Base-by-base conservation (phyloP, 495 filamentous ascomycete genomes). In the Diplogelasinospora grovesii region DNA sequence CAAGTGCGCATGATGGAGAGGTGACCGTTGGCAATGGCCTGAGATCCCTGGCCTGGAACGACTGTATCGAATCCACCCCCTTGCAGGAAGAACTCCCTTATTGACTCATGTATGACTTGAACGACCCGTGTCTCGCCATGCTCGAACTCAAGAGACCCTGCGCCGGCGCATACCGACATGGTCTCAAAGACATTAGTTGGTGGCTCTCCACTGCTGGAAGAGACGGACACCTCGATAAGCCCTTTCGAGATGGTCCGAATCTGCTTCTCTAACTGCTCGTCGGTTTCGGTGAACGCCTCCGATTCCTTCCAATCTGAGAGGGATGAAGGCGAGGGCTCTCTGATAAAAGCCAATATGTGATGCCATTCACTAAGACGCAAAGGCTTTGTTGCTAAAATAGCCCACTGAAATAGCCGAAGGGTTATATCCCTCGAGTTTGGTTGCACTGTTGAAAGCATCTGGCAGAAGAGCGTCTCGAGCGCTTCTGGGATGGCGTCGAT, bases 351-450 rank as follows among this genome's bases (percentile, higher is more conserved):
- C 32, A 54, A 3, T 18, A 47, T 45, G 33, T 53, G 50, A 14
- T 43, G 37, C 50, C 50, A 53, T 36, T 53, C 50, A 9, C 31
- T 11, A 18, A 53, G 41, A 8, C 46, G 46, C 4, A 53, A 27
- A 1, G 46, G 46, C 13, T 28, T 32, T 5, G 22, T 18, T 4
- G 43, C 13, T 0, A 51, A 33, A 9, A 39, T 22, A 3, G 41
- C 32, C 51, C 51, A 54, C 19, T 41, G 37, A 26, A 54, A 54
- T 14, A 54, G 14, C 30, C 36, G 22, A 5, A 37, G 4, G 2
- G 45, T 41, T 5, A 22, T 8, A 2, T 9, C 8, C 22, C 26
- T 13, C 1, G 24, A 22, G 19, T 38, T 26, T 18, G 13, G 35
- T 3, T 26, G 19, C 8, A 37, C 3, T 2, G 4, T n/a, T 0